Conservation (phyloP, 768 basidiomycete species). For the Suillus bovinus region DNA sequence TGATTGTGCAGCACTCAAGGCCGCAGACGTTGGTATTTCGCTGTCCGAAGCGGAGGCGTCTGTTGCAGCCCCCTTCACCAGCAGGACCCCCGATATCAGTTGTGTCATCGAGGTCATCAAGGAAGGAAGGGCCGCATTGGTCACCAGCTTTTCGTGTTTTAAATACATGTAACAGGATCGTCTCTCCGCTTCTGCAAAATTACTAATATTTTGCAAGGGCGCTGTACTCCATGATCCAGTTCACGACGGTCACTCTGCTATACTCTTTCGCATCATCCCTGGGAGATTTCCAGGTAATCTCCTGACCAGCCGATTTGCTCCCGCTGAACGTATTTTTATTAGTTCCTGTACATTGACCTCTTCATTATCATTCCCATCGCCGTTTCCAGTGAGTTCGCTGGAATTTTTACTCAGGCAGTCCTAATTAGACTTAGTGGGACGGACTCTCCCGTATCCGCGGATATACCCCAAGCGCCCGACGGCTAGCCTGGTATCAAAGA, state of each 20-base stretch:
- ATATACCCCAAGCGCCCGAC: slow-evolving; percentile 92
- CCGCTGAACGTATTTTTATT: slow-evolving; percentile 14
- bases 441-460: slow-evolving; percentile 85
- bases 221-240: slow-evolving; percentile 96
- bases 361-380: slow-evolving; percentile 98
- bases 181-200: neutral
- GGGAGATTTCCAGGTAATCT: slow-evolving; percentile 89
- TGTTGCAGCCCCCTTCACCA: slow-evolving; percentile 97
- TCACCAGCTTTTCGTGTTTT: slow-evolving; percentile 99
- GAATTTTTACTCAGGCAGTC: slow-evolving; percentile 1
- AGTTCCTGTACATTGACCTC: slow-evolving; percentile 97
- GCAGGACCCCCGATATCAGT: slow-evolving; percentile 88
- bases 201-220: slow-evolving; percentile 61
- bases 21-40: slow-evolving; percentile 96
- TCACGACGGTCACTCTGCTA: slow-evolving; percentile 93
- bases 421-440: slow-evolving; percentile 68
- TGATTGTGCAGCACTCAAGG: slow-evolving; percentile 97
- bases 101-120: slow-evolving; percentile 97
- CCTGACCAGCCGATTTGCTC: neutral
- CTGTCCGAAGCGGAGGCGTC: slow-evolving; percentile 98
- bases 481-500: slow-evolving; percentile 92
- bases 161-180: slow-evolving; percentile 87
- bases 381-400: slow-evolving; percentile 75
- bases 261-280: slow-evolving; percentile 97
- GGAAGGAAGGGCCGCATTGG: slow-evolving; percentile 93